Evolutionary conservation across 441 rosid genomes (phyloP), one percentile per base, ranked within the genome.

Genomic region (Biscutella laevigata): DNA sequence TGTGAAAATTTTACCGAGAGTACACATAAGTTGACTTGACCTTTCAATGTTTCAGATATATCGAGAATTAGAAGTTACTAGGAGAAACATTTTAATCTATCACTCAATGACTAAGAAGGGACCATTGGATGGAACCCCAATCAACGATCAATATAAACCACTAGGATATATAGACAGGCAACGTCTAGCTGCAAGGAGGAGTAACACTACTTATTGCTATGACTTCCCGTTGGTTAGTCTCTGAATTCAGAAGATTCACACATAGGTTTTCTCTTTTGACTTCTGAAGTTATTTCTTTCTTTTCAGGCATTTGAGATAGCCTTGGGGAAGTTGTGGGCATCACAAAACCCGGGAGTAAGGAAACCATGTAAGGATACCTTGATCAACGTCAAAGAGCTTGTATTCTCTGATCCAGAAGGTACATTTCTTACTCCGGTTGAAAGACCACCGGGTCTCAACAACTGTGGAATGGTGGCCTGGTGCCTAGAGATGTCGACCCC

Each of bases 391-490:
- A 83, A 74, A 17, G 99, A 94, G 77, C 94, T 94, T 34, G 73
- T 84, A 59, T 89, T 89, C 78, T 76, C 94, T 43, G 80, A 71
- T 62, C 66, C 53, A 61, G 81, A 75, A 59, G 84, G 89, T 40
- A 80, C 92, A 50, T 78, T 95, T 59, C 82, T 88, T 53, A 67
- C 77, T 50, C 65, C 69, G 6, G 70, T 70, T 14, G 85, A 89
- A 53, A 82, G 89, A 13, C 71, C 77, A 36, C 83, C 77, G 24
- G 99, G 96, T 49, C 79, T 79, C 39, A 94, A 94, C 46, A 94
- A 89, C 42, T 74, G 85, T 63, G 99, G 99, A 62, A 94, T 94
- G 99, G 94, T 89, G 60, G 97, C 97, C 8, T 94, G 99, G 99
- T 58, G 71, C 77, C 71, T 94, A 83, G 99, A 89, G 66, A 74